Conservation (phyloP, 306 rosid species). For the Fragaria iinumae region DNA sequence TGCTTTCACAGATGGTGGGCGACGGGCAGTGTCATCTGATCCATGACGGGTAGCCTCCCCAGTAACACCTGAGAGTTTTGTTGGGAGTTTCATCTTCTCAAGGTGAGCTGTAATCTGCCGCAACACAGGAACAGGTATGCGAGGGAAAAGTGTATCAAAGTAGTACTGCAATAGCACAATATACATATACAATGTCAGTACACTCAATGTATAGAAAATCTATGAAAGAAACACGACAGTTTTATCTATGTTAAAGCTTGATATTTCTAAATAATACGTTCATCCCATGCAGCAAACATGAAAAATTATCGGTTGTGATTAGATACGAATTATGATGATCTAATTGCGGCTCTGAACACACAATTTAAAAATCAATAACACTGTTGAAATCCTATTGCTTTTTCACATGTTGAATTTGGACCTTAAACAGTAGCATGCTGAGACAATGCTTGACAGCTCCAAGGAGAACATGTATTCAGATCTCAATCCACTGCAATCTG, state of each 20-base stretch:
- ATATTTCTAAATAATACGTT: neutral
- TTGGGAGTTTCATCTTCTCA: slow-evolving; percentile 80
- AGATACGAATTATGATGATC: neutral
- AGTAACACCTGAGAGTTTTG: slow-evolving; percentile 72
- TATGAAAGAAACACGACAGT: neutral
- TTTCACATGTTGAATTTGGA: slow-evolving; percentile 17
- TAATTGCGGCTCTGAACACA: neutral
- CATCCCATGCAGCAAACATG: neutral
- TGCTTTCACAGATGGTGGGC: slow-evolving; percentile 98
- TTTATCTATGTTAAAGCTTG: slow-evolving; percentile 5
- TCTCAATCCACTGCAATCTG: slow-evolving; percentile 18
- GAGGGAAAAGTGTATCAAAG: slow-evolving; percentile 96
- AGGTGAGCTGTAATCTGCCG: slow-evolving; percentile 79
- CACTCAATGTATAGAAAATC: slow-evolving; percentile 13
- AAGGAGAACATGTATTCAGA: slow-evolving; percentile 17
- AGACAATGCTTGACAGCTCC: slow-evolving; percentile 15
- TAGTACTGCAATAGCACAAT: slow-evolving; percentile 73
- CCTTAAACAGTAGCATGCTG: slow-evolving; percentile 23
- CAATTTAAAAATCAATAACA: neutral
- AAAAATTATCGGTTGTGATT: neutral
- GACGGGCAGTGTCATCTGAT: slow-evolving; percentile 95
- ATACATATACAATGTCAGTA: slow-evolving; percentile 32
- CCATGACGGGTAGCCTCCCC: slow-evolving; percentile 89
- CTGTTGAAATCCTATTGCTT: slow-evolving; percentile 9
- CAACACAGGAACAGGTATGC: slow-evolving; percentile 95